Evolutionary conservation across 345 rosid genomes (phyloP).

Genomic region (Populus euphratica): DNA sequence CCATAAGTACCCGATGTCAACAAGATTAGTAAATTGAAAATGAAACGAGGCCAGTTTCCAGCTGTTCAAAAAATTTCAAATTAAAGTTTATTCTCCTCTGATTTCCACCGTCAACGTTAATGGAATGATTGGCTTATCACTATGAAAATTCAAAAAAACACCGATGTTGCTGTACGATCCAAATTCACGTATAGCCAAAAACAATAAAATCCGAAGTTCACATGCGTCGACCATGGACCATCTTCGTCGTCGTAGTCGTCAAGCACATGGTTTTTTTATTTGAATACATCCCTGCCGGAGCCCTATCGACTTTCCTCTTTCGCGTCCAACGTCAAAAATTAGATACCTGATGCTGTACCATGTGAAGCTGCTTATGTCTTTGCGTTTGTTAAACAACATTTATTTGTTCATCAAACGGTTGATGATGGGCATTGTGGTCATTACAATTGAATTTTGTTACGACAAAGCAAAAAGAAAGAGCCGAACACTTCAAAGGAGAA

Average conservation of each 20-base stretch:
- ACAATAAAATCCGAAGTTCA: too few species aligned
- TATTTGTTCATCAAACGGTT: not conserved
- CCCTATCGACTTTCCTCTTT: too few species aligned
- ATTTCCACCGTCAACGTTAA: not conserved
- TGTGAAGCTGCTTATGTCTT: not conserved
- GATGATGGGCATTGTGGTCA: not conserved
- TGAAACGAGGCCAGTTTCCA: not conserved
- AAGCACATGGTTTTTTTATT: not conserved
- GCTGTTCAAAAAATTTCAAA: conserved; percentile 8
- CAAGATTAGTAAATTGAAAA: too few species aligned
- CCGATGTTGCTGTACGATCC: too few species aligned
- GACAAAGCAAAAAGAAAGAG: not conserved
- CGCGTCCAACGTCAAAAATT: too few species aligned
- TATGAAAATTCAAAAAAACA: not conserved
- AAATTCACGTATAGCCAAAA: too few species aligned
- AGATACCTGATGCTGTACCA: not conserved
- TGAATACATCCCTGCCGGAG: not conserved
- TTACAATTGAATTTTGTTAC: not conserved
- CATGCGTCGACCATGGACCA: conserved; percentile 2
- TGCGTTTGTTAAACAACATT: too few species aligned
- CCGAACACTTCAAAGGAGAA: not conserved
- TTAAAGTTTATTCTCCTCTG: conserved; percentile 9
- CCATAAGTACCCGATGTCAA: too few species aligned
- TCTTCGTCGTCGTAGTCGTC: not conserved
- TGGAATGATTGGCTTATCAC: not conserved